Percentiles rank a stretch among this genome's conserved stretches.
Conservation (phyloP, 805 yeast species). For the Candida chilensis region DNA sequence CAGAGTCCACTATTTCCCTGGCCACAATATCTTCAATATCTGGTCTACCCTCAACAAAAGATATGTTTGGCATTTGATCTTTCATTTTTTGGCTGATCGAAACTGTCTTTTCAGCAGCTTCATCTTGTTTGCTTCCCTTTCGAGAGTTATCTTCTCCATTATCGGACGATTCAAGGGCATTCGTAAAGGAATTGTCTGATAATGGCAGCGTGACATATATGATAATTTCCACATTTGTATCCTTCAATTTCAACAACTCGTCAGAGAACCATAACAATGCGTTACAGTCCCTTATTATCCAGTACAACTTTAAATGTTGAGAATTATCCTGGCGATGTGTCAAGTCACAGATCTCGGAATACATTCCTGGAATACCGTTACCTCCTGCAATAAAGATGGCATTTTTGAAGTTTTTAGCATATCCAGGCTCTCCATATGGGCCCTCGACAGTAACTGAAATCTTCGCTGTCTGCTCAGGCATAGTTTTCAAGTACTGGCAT, state of each 20-base stretch:
- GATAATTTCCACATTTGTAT: constrained; percentile 21
- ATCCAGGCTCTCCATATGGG: constrained; percentile 44
- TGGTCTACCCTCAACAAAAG: constrained; percentile 37
- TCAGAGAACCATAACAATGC: constrained; percentile 27
- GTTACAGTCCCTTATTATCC: constrained; percentile 29
- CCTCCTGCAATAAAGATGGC: constrained; percentile 55
- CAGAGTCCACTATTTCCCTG: constrained; percentile 22
- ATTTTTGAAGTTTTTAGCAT: constrained; percentile 35
- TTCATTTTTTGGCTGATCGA: too few species aligned
- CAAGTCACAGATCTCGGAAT: constrained; percentile 29
- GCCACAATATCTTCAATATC: constrained; percentile 21
- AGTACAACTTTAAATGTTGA: constrained; percentile 16
- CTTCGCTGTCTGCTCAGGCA: constrained; percentile 19
- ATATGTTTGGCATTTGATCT: constrained; percentile 21
- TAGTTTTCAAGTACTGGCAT: constrained; percentile 15
- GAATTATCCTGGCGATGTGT: constrained; percentile 5
- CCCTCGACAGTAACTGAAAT: constrained; percentile 48
- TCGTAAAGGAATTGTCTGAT: background rate
- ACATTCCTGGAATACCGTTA: constrained; percentile 52
- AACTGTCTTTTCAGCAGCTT: too few species aligned
- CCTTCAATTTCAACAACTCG: constrained; percentile 21
- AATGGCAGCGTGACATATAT: constrained; percentile 31
- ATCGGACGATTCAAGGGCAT: constrained; percentile 4
- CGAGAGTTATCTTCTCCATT: too few species aligned
- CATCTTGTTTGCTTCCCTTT: too few species aligned